Conservation (phyloP, 2,329 filamentous ascomycete genomes). For the Alternaria sp. region DNA sequence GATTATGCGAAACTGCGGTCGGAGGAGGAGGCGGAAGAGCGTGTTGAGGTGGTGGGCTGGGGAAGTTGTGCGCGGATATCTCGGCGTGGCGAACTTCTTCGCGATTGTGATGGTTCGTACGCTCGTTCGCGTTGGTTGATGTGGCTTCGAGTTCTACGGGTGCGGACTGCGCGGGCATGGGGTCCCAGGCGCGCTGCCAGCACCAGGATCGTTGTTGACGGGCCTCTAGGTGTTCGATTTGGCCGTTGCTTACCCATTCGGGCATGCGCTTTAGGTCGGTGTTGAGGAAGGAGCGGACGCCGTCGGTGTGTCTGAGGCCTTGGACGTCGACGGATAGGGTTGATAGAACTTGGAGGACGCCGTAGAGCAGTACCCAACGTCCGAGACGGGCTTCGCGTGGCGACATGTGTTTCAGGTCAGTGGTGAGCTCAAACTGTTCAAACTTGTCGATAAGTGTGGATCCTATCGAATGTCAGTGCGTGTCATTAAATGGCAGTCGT, state of each 20-base stretch:
- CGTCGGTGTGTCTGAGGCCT: constrained; percentile 45
- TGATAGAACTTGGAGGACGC: constrained; percentile 51
- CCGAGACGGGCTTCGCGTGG: constrained; percentile 52
- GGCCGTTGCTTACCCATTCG: constrained; percentile 43
- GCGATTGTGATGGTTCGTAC: neutral
- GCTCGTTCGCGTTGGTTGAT: neutral
- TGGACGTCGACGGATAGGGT: constrained; percentile 51
- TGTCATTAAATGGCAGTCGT: neutral
- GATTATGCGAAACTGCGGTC: constrained; percentile 6
- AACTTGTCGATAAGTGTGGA: constrained; percentile 51
- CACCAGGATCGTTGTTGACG: constrained; percentile 43
- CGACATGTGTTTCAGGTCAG: constrained; percentile 39
- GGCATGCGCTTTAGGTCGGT: constrained; percentile 47
- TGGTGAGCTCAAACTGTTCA: constrained; percentile 48
- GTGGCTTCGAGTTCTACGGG: constrained; percentile 42
- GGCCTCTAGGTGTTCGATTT: constrained; percentile 37
- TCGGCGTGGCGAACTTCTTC: neutral
- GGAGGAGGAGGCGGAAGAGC: constrained; percentile 10
- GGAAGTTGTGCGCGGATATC: constrained; percentile 1
- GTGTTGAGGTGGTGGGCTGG: constrained; percentile 14
- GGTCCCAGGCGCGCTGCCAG: constrained; percentile 44
- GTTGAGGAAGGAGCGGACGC: constrained; percentile 50
- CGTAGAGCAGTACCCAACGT: constrained; percentile 53
- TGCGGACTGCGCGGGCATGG: constrained; percentile 22
- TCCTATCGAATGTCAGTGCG: constrained; percentile 27